These are phyloP conservation scores for Geotrichum phurueaensis DNA, from an alignment of 1,139 yeast species.

Conservation along the genomic window DNA sequence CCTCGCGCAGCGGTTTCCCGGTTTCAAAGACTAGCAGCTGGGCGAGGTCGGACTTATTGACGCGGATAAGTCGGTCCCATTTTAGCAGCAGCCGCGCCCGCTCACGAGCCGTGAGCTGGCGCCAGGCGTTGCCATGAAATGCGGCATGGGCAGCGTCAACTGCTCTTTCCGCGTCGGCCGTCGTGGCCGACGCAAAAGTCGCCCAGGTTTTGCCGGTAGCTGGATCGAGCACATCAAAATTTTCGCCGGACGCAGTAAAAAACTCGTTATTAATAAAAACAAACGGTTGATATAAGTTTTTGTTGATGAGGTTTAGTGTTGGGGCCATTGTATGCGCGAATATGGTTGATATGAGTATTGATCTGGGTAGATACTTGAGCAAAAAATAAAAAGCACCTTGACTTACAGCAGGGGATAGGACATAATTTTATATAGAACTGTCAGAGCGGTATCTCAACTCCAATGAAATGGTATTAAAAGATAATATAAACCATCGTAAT, in stretches of 20 bases:
- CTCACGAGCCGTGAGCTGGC: conserved; percentile 42
- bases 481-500: too few relatives aligned
- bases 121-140: conserved; percentile 35
- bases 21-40: conserved; percentile 59
- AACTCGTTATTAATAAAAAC: conserved; percentile 75
- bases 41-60: conserved; percentile 46
- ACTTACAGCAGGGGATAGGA: not conserved
- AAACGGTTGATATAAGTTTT: conserved; percentile 51
- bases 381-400: not conserved
- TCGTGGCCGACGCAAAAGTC: conserved; percentile 38
- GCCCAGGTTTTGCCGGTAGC: conserved; percentile 40
- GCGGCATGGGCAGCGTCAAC: conserved; percentile 40
- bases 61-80: conserved; percentile 47
- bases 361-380: not conserved
- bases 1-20: conserved; percentile 52
- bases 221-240: conserved; percentile 37
- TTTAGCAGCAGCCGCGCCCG: conserved; percentile 47
- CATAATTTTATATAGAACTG: not conserved
- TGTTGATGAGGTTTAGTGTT: not conserved
- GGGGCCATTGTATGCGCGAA: not conserved
- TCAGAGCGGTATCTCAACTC: not conserved
- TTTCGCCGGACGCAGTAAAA: conserved; percentile 34
- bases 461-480: too few relatives aligned
- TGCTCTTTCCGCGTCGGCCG: conserved; percentile 39
- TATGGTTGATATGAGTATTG: not conserved